Evolutionary conservation across 257 asterid genomes (phyloP), one percentile per base, ranked within the genome.

Genomic region (Lantana camara): DNA sequence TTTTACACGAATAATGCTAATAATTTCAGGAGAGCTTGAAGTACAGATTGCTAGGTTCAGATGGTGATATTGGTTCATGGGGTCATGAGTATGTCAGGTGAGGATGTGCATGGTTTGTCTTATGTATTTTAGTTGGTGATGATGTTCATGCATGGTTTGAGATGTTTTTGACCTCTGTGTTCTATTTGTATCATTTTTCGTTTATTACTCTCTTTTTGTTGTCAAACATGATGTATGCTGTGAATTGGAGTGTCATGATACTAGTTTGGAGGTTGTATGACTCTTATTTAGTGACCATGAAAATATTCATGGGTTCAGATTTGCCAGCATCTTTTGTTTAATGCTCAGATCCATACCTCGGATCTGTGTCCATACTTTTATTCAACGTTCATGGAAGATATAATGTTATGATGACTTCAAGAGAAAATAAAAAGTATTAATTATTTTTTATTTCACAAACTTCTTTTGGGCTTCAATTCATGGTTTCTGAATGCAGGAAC

Each of bases 21-120:
- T 64, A 42, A 37, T 77, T 80, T 55, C 90, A 91, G 97, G 99
- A 88, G 75, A 94, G 99, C 88, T 81, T 94, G 76, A 88, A 88
- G 73, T 94, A 86, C 80, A 86, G 99, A 70, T 76, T 94, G 35
- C 70, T 84, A 63, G 99, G 99, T 63, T 83, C 98, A 35, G 93
- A 83, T 14, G 95, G 92, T 67, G 96, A 88, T 58, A 85, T 91
- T 75, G 98, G 98, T 64, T 94, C 96, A 9, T 90, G 98, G 99
- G 99, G 99, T 64, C 98, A 91, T 69, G 99, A 94, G 72, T 94
- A 94, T 76, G 96, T 88, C 57, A 81, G 99, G 99, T 93, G 71
- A 77, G 84, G 57, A 63, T 44, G 20, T 65, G 20, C 20, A 9
- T 37, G 53, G 40, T 4, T 17, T 19, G 8, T 63, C 0, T 71